Percentiles rank a stretch among this genome's conserved stretches.
Conservation (phyloP, 2,329 filamentous ascomycete genomes). For the Penicillium sp. region DNA sequence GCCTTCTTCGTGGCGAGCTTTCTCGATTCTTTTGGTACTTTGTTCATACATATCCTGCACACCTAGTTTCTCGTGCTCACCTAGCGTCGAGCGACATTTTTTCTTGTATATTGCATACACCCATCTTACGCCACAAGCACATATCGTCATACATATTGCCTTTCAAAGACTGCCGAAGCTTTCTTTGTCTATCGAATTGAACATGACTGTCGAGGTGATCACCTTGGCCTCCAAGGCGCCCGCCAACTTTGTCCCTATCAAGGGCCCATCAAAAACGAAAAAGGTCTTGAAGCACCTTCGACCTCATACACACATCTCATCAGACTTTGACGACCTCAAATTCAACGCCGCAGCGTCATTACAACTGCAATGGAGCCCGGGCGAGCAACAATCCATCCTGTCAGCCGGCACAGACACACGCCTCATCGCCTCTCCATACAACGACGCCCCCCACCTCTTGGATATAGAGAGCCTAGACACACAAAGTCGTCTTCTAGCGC, state of each 20-base stretch:
- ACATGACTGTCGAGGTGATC: conserved; percentile 10
- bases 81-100: neutral
- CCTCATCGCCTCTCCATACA: conserved; percentile 76
- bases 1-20: neutral
- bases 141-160: neutral
- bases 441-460: conserved; percentile 68
- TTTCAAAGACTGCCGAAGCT: neutral
- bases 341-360: conserved; percentile 38
- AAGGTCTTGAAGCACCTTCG: conserved; percentile 19
- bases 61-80: too few species aligned
- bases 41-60: neutral
- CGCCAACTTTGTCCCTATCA: neutral
- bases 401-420: conserved; percentile 27
- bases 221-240: neutral
- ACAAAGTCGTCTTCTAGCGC: conserved; percentile 69
- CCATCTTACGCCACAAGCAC: neutral
- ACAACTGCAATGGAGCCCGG: conserved; percentile 27
- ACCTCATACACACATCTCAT: conserved; percentile 36
- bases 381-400: neutral
- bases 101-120: neutral
- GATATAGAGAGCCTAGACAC: conserved; percentile 67
- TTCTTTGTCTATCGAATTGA: neutral
- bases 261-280: neutral
- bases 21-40: neutral
- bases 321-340: conserved; percentile 35